Evolutionary conservation across 768 basidiomycete genomes (phyloP).

Genomic region (Pisolithus sp.): DNA sequence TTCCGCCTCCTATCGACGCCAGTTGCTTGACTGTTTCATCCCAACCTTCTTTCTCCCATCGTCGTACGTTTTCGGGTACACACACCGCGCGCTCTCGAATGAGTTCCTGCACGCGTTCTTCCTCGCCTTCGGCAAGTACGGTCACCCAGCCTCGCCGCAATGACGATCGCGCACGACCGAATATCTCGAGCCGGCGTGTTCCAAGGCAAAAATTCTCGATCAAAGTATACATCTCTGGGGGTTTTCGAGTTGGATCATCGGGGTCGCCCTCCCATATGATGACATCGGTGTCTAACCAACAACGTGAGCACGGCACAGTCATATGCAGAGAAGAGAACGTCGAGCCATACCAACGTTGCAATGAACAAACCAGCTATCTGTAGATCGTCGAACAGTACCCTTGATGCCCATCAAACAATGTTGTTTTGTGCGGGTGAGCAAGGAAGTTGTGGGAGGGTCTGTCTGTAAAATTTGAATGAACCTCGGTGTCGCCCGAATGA

Average conservation of each 20-base stretch:
- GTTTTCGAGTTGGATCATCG: conserved; percentile 76
- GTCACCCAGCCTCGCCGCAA: conserved; percentile 90
- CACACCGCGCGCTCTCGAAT: conserved; percentile 24
- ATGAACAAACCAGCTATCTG: conserved; percentile 95
- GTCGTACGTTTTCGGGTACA: conserved; percentile 25
- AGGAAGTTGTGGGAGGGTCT: conserved; percentile 77
- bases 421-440: conserved; percentile 87
- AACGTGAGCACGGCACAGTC: conserved; percentile 1
- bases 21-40: conserved; percentile 54
- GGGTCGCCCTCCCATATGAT: conserved; percentile 95
- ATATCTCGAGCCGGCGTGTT: conserved; percentile 83
- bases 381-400: conserved; percentile 93
- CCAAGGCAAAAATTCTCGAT: conserved; percentile 98
- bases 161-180: conserved; percentile 61
- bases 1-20: conserved; percentile 39
- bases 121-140: conserved; percentile 61
- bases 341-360: conserved; percentile 82
- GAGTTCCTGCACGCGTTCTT: conserved; percentile 40
- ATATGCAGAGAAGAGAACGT: not conserved
- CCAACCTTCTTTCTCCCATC: conserved; percentile 62
- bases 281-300: conserved; percentile 75
- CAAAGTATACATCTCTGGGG: conserved; percentile 92
- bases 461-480: conserved; percentile 41
- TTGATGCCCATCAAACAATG: conserved; percentile 97
- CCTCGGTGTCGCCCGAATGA: not conserved